Evolutionary conservation across 768 basidiomycete species (phyloP).

Genomic region (Mycena floridula): DNA sequence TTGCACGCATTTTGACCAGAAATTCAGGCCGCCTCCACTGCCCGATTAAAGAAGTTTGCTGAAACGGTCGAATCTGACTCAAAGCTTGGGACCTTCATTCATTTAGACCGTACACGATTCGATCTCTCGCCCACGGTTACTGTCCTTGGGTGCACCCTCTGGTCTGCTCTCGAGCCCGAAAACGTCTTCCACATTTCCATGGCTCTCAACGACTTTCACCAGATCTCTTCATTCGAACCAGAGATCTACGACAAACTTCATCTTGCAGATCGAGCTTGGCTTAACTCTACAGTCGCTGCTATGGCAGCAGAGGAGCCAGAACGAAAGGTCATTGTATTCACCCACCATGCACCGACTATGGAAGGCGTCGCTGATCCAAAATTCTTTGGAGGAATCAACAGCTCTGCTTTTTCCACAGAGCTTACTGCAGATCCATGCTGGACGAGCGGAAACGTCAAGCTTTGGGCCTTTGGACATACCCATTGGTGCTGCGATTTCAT

Average conservation of each 20-base stretch:
- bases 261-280: conserved; percentile 24
- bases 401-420: conserved; percentile 26
- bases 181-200: conserved; percentile 19
- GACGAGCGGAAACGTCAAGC: conserved; percentile 16
- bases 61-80: background rate
- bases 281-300: conserved; percentile 16
- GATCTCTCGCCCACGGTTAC: conserved; percentile 25
- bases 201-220: conserved; percentile 27
- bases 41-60: background rate
- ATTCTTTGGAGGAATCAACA: conserved; percentile 16
- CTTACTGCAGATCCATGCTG: conserved; percentile 17
- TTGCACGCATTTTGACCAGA: background rate
- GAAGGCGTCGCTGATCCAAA: conserved; percentile 25
- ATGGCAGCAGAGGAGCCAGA: conserved; percentile 22
- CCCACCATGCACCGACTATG: conserved; percentile 35
- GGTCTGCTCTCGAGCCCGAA: conserved; percentile 24
- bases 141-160: conserved; percentile 36
- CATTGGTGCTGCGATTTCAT: conserved; percentile 33
- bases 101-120: conserved; percentile 26
- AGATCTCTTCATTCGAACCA: conserved; percentile 20
- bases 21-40: background rate
- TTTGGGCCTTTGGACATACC: conserved; percentile 38
- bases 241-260: conserved; percentile 18
- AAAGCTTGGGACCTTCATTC: conserved; percentile 13
- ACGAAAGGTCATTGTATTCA: conserved; percentile 26